A percentile compares a stretch with the other conserved stretches of the same genome.
These are phyloP conservation scores for Trichocladium uniseriatum DNA, from an alignment of 495 filamentous ascomycete species.

Conservation along the genomic window DNA sequence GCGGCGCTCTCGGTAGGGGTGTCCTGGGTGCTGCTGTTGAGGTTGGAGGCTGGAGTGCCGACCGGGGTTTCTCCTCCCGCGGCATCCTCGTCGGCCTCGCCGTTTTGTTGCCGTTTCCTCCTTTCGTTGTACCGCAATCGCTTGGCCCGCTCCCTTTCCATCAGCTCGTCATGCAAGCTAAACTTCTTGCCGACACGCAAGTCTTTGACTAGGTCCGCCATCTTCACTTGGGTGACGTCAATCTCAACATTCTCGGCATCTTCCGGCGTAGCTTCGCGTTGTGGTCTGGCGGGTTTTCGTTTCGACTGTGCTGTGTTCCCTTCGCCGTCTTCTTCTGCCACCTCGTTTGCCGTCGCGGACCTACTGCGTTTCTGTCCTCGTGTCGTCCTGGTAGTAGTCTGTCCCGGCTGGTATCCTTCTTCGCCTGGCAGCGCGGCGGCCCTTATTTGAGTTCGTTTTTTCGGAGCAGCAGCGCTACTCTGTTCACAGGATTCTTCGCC, in stretches of 20 bases:
- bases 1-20: neutral
- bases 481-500: constrained; percentile 5
- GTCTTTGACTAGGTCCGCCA: constrained; percentile 76
- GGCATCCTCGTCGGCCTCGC: constrained; percentile 6
- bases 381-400: neutral
- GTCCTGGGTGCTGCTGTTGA: neutral
- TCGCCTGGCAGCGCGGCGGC: constrained; percentile 6
- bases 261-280: constrained; percentile 57
- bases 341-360: neutral
- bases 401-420: constrained; percentile 1
- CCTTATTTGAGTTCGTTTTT: constrained; percentile 3
- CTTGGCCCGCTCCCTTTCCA: constrained; percentile 36
- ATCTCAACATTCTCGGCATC: constrained; percentile 66
- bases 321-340: constrained; percentile 13
- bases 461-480: neutral
- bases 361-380: constrained; percentile 5
- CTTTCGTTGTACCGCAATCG: constrained; percentile 31
- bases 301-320: constrained; percentile 16
- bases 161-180: constrained; percentile 51
- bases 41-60: neutral
- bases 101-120: constrained; percentile 18
- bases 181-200: constrained; percentile 71
- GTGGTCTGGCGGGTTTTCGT: constrained; percentile 6
- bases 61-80: constrained; percentile 4
- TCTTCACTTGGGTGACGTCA: constrained; percentile 58